phyloP scores from a whole-genome alignment of 805 yeast species.

The Metschnikowia aberdeeniae region DNA sequence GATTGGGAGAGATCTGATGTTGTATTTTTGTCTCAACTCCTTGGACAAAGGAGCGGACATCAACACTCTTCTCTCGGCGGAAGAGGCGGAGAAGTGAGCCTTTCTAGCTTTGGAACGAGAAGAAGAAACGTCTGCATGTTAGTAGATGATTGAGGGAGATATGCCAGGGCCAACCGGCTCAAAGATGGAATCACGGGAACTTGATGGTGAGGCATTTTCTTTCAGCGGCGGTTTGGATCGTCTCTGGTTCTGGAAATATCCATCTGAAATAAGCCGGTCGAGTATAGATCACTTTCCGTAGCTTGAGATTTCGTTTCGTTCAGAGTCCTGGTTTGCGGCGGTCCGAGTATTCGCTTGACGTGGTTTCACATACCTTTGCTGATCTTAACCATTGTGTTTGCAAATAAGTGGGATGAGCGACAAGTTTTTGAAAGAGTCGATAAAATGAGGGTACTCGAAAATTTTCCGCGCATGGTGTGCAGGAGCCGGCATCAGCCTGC shows the following conservation, averaged over 20 bases:
- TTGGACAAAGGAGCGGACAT: constrained; percentile 98
- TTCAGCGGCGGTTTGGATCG: not conserved
- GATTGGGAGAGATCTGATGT: constrained; percentile 92
- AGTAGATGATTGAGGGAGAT: constrained; percentile 18
- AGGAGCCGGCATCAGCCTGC: constrained; percentile 6
- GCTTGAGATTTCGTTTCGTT: too few relatives aligned
- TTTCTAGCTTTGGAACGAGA: constrained; percentile 99
- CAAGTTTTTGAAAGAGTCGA: constrained; percentile 9
- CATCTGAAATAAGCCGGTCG: too few relatives aligned
- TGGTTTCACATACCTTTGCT: constrained; percentile 49
- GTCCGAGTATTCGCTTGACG: not conserved
- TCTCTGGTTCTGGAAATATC: too few relatives aligned
- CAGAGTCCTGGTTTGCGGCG: too few relatives aligned
- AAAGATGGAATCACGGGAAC: too few relatives aligned
- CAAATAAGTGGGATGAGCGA: constrained; percentile 12
- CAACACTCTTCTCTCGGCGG: constrained; percentile 89
- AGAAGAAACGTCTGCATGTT: constrained; percentile 87
- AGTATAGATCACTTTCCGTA: too few relatives aligned
- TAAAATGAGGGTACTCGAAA: constrained; percentile 14
- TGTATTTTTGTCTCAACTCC: constrained; percentile 97
- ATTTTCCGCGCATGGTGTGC: constrained; percentile 16
- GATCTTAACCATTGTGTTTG: constrained; percentile 54
- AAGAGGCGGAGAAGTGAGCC: constrained; percentile 98
- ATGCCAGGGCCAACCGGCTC: too few relatives aligned
- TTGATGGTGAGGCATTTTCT: not conserved